Evolutionary conservation across 2,329 filamentous ascomycete genomes (phyloP).

Genomic region (Monilinia fructicola): DNA sequence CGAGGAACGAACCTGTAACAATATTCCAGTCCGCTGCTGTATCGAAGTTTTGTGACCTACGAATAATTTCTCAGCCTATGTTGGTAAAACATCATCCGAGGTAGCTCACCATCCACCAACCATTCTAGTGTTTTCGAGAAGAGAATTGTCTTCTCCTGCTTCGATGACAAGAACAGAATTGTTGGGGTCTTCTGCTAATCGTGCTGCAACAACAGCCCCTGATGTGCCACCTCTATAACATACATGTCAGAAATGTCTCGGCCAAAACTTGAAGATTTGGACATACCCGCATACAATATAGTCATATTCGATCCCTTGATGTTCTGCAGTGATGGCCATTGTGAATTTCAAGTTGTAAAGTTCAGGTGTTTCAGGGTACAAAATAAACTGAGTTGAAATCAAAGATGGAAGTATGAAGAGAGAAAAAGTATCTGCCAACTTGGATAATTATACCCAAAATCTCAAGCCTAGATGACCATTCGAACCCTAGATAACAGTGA

Average conservation of each 20-base stretch:
- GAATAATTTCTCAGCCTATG: background rate
- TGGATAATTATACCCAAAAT: background rate
- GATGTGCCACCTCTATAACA: conserved; percentile 47
- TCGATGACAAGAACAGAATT: conserved; percentile 51
- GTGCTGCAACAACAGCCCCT: conserved; percentile 51
- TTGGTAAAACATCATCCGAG: background rate
- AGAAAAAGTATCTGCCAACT: background rate
- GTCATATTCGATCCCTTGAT: conserved; percentile 30
- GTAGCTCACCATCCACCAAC: conserved; percentile 46
- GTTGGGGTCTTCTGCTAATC: conserved; percentile 52
- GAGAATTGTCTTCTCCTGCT: conserved; percentile 47
- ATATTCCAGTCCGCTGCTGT: conserved; percentile 54
- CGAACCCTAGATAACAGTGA: background rate
- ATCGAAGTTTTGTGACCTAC: conserved; percentile 49
- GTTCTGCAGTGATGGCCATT: conserved; percentile 29
- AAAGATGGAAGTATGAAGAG: background rate
- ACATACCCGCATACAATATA: conserved; percentile 37
- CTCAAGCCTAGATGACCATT: background rate
- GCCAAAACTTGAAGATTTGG: background rate
- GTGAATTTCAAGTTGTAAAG: background rate
- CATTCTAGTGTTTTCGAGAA: conserved; percentile 53
- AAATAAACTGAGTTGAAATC: background rate
- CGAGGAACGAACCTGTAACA: conserved; percentile 35
- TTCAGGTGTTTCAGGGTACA: background rate
- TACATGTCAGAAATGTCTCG: background rate